These are phyloP conservation scores for Mortierella antarctica DNA, from an alignment of 192 early-diverging fungal genomes.

Conservation along the genomic window DNA sequence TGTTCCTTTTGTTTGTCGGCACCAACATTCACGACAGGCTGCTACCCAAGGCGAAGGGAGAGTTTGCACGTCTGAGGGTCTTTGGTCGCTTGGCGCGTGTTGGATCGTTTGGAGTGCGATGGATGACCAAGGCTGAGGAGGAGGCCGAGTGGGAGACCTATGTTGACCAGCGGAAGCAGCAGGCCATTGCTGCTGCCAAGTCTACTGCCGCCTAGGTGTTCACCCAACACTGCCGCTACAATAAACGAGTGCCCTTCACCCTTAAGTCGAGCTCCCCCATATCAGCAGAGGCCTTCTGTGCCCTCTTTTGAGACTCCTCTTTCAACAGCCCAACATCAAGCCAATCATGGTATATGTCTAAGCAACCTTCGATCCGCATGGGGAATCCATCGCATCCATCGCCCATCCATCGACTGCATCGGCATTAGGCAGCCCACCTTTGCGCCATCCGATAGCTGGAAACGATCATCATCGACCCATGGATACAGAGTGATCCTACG, in stretches of 20 bases:
- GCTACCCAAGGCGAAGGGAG: conserved; percentile 68
- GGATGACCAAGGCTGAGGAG: conserved; percentile 57
- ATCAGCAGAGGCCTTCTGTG: not conserved
- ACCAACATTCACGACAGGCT: conserved; percentile 69
- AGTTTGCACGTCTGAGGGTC: conserved; percentile 65
- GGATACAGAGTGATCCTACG: too few relatives aligned
- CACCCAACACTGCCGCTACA: too few relatives aligned
- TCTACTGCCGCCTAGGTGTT: not conserved
- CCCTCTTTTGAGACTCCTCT: too few relatives aligned
- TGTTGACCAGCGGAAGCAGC: conserved; percentile 3
- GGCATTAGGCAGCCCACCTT: too few relatives aligned
- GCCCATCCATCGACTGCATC: too few relatives aligned
- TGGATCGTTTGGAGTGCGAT: conserved; percentile 17
- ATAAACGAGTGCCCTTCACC: too few relatives aligned
- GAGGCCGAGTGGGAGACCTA: conserved; percentile 60
- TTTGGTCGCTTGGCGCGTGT: conserved; percentile 61
- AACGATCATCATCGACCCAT: too few relatives aligned
- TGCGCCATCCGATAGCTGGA: too few relatives aligned
- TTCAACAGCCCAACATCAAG: not conserved
- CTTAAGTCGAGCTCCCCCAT: too few relatives aligned
- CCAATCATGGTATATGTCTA: too few relatives aligned
- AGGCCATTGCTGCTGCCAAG: not conserved
- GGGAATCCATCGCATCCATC: too few relatives aligned
- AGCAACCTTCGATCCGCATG: too few relatives aligned
- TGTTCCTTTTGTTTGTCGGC: conserved; percentile 66